Evolutionary conservation across 2,329 filamentous ascomycete species (phyloP), one percentile per base, ranked within the genome.

Genomic region (Sclerotiophoma versabilis): DNA sequence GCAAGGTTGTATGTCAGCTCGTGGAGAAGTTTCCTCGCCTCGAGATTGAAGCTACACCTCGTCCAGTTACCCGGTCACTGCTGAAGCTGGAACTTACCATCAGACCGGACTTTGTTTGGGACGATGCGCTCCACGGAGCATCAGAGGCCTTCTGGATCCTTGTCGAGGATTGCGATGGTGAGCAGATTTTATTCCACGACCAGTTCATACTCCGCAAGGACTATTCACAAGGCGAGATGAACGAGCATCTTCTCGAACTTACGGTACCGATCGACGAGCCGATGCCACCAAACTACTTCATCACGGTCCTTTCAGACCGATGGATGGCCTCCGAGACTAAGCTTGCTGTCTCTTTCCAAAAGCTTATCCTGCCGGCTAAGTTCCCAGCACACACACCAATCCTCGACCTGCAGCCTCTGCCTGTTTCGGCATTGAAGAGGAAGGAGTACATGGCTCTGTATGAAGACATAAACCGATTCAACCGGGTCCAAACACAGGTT

Each of bases 251-350:
- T 10, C 89, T 99, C 23, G 95, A 99, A 65, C 95, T 99, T 66
- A 98, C 93, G 0, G 93, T 98, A 3, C 91, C 95, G 0, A 96
- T 99, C 63, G 93, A 92, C 0, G 95, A 99, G 65, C 96, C 96
- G 0, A 96, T 98, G 90, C 95, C 95, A 12, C 95, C 96, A 0
- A 96, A 99, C 75, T 99, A 99, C 79, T 99, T 99, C 77, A 92
- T 99, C 67, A 95, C 92, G 0, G 85, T 99, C 32, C 79, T 97
- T 17, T 98, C 93, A 3, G 95, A 99, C 75, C 84, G 95, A 64
- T 99, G 95, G 95, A 97, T 99, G 92, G 92, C 96, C 72, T 92
- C 93, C 0, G 93, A 99, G 78, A 96, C 93, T 1, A 92, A 93
- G 71, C 81, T 99, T 48, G 89, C 93, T 0, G 89, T 99, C 2